Percentiles rank a stretch among this genome's conserved stretches.
Conservation (phyloP, 1,139 yeast species). For the Candida albicans region DNA sequence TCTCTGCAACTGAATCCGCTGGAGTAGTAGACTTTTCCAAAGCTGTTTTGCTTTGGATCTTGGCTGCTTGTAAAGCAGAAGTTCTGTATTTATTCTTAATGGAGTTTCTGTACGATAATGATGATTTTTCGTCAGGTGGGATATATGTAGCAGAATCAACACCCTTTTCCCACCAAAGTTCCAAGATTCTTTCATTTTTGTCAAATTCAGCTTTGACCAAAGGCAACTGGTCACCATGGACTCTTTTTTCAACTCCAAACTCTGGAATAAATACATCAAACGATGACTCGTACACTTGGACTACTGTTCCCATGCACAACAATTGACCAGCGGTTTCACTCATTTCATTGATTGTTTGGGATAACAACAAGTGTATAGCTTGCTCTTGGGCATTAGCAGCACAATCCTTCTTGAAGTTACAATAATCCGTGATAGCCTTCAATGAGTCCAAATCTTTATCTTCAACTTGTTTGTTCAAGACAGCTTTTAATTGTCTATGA, state of each 20-base stretch:
- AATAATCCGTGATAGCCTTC: constrained; percentile 83
- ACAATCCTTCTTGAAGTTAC: constrained; percentile 94
- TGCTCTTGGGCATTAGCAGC: constrained; percentile 94
- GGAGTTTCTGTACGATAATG: constrained; percentile 73
- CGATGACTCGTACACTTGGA: constrained; percentile 93
- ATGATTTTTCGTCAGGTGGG: constrained; percentile 83
- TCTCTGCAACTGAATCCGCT: constrained; percentile 45
- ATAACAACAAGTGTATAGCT: constrained; percentile 80
- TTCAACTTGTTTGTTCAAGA: constrained; percentile 39
- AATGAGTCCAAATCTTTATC: constrained; percentile 62
- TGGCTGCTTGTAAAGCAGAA: constrained; percentile 70
- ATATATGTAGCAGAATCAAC: constrained; percentile 87
- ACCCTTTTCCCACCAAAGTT: constrained; percentile 89
- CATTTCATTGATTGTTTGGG: constrained; percentile 81
- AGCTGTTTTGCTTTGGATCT: constrained; percentile 42
- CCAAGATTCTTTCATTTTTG: constrained; percentile 63
- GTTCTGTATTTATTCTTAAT: constrained; percentile 78
- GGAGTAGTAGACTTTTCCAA: constrained; percentile 33
- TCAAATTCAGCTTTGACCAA: constrained; percentile 90
- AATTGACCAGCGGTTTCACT: constrained; percentile 78
- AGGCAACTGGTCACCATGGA: constrained; percentile 96
- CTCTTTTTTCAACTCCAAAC: constrained; percentile 95
- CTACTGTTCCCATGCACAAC: constrained; percentile 80
- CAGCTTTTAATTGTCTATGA: constrained; percentile 82
- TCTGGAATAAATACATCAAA: constrained; percentile 94